phyloP scores from a whole-genome alignment of 164 flowering plant genomes.

The Kingdonia uniflora region DNA sequence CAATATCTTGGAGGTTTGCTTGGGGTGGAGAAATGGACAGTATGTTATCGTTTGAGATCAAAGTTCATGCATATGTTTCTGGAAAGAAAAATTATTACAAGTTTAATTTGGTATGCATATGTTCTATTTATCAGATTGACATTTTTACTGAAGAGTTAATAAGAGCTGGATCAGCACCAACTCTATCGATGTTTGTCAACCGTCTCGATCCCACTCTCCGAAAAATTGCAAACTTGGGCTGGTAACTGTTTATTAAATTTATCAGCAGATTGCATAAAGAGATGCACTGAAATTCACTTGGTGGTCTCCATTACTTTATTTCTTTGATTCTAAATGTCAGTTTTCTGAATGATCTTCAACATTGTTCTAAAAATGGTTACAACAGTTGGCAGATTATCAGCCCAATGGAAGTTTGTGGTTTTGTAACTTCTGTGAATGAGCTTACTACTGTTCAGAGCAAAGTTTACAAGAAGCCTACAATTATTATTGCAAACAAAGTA shows the following conservation, averaged over 20 bases:
- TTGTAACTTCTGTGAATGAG: conserved; percentile 18
- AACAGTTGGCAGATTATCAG: conserved; percentile 29
- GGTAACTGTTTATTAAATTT: conserved; percentile 12
- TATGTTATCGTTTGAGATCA: conserved; percentile 6
- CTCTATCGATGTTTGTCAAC: conserved; percentile 21
- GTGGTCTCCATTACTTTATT: neutral
- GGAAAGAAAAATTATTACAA: neutral
- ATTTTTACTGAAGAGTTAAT: conserved; percentile 23
- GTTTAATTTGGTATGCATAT: neutral
- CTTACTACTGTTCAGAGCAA: conserved; percentile 17
- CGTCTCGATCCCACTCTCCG: conserved; percentile 21
- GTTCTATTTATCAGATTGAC: conserved; percentile 15
- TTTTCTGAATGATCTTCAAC: conserved; percentile 1
- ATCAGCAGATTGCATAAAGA: neutral
- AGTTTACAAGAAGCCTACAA: conserved; percentile 17
- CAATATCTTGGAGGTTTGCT: conserved; percentile 22
- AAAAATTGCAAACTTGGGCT: conserved; percentile 20
- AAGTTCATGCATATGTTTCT: neutral
- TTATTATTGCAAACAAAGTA: conserved; percentile 22
- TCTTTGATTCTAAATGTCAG: neutral
- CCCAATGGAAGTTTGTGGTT: conserved; percentile 22
- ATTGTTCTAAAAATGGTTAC: neutral
- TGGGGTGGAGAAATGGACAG: conserved; percentile 25
- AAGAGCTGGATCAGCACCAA: conserved; percentile 20
- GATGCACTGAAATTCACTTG: neutral